phyloP scores from a whole-genome alignment of 305 asterid species.

The Rubia peregrina region DNA sequence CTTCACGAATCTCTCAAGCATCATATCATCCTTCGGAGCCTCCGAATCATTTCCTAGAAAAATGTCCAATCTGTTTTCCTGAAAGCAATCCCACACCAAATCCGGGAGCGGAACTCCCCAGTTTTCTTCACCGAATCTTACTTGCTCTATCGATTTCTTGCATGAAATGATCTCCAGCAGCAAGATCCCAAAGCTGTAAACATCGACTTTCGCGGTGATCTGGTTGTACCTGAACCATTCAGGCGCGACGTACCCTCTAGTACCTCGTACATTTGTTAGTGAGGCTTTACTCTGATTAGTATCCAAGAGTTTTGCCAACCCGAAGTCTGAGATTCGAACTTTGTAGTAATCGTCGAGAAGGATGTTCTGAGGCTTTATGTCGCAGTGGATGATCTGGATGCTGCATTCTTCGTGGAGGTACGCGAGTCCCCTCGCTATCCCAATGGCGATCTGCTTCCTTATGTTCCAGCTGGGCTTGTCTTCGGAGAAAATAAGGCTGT shows the following conservation, averaged over 20 bases:
- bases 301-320: conserved; percentile 32
- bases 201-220: conserved; percentile 26
- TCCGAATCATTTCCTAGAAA: conserved; percentile 18
- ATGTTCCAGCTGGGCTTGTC: conserved; percentile 26
- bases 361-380: conserved; percentile 34
- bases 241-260: conserved; percentile 32
- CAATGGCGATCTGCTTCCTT: conserved; percentile 24
- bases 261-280: conserved; percentile 25
- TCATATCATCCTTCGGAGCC: conserved; percentile 2
- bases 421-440: conserved; percentile 26
- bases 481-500: conserved; percentile 18
- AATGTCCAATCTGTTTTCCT: conserved; percentile 11
- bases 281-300: conserved; percentile 25
- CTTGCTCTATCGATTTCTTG: conserved; percentile 6
- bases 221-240: conserved; percentile 27
- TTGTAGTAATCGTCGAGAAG: conserved; percentile 27
- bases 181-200: conserved; percentile 30
- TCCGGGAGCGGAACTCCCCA: conserved; percentile 14
- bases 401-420: conserved; percentile 40
- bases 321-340: conserved; percentile 32
- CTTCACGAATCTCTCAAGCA: conserved; percentile 16
- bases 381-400: conserved; percentile 34
- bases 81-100: conserved; percentile 25
- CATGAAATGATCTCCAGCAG: conserved; percentile 25
- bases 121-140: conserved; percentile 3